Percentiles rank a stretch among this genome's conserved stretches.
These are phyloP conservation scores for Xylariaceae sp. DNA, from an alignment of 2,329 filamentous ascomycete genomes.

Conservation along the genomic window DNA sequence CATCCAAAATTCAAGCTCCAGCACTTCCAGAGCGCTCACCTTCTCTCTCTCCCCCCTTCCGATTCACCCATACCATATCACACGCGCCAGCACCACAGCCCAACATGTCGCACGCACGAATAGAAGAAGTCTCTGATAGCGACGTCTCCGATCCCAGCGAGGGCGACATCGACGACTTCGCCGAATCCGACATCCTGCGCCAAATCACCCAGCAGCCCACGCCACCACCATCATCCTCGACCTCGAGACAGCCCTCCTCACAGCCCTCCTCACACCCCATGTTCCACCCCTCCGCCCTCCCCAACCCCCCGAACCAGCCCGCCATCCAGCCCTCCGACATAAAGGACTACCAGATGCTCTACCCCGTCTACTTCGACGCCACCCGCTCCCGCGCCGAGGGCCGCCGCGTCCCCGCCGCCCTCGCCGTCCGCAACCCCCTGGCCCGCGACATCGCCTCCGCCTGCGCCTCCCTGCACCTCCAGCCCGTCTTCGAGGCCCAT, in stretches of 20 bases:
- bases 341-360: slow-evolving; percentile 81
- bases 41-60: neutral
- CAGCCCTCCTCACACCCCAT: slow-evolving; percentile 18
- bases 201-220: slow-evolving; percentile 32
- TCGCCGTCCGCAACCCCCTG: slow-evolving; percentile 80
- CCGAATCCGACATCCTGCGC: slow-evolving; percentile 53
- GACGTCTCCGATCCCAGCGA: slow-evolving; percentile 80
- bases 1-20: too few relatives aligned
- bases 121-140: slow-evolving; percentile 85
- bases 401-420: slow-evolving; percentile 66
- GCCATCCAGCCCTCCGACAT: slow-evolving; percentile 51
- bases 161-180: slow-evolving; percentile 69
- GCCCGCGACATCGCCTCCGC: slow-evolving; percentile 86
- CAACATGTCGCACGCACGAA: slow-evolving; percentile 75
- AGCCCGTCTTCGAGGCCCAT: slow-evolving; percentile 80
- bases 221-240: slow-evolving; percentile 20
- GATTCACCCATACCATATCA: too few relatives aligned
- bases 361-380: slow-evolving; percentile 92
- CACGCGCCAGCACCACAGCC: neutral
- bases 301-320: slow-evolving; percentile 24
- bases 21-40: neutral
- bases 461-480: slow-evolving; percentile 66
- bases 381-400: slow-evolving; percentile 71
- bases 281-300: slow-evolving; percentile 13
- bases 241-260: slow-evolving; percentile 11